Percentiles rank a stretch among this genome's conserved stretches.
These are phyloP conservation scores for Clonostachys rosea DNA, from an alignment of 2,329 filamentous ascomycete genomes.

Conservation along the genomic window DNA sequence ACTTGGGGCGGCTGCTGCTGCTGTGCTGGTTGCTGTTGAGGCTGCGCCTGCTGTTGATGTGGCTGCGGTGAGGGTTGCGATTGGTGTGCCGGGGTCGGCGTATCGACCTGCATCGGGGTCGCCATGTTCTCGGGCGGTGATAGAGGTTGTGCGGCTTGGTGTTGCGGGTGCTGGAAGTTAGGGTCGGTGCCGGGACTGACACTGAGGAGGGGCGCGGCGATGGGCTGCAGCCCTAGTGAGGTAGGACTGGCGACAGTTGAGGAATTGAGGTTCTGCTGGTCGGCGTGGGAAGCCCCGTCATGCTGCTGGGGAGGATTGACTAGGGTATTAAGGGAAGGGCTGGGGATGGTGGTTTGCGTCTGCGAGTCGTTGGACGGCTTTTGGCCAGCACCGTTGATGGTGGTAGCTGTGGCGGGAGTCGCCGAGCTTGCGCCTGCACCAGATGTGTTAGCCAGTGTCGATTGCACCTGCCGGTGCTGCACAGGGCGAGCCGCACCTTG, in stretches of 20 bases:
- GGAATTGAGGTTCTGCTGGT: conserved; percentile 9
- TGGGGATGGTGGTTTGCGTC: conserved; percentile 62
- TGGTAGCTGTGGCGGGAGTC: not conserved
- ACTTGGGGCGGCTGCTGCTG: conserved; percentile 15
- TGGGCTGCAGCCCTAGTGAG: conserved; percentile 14
- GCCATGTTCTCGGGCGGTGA: conserved; percentile 1
- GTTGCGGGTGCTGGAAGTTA: conserved; percentile 28
- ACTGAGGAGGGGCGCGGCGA: conserved; percentile 15
- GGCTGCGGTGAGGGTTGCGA: not conserved
- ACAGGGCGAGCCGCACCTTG: not conserved
- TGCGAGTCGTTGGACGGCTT: not conserved
- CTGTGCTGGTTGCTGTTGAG: conserved; percentile 12
- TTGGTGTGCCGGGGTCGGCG: too few species aligned
- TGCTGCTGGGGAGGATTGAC: conserved; percentile 54
- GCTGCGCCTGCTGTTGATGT: conserved; percentile 9
- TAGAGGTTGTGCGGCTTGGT: conserved; percentile 17
- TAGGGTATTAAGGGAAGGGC: conserved; percentile 78
- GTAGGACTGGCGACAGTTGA: conserved; percentile 8
- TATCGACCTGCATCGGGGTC: conserved; percentile 1
- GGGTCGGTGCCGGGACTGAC: conserved; percentile 31
- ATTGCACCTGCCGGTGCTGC: not conserved
- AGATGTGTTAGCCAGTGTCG: not conserved
- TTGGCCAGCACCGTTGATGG: not conserved
- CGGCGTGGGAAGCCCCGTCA: conserved; percentile 27
- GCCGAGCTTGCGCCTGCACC: not conserved